phyloP scores from a whole-genome alignment of 495 filamentous ascomycete genomes.

The Aspergillus asperescens region DNA sequence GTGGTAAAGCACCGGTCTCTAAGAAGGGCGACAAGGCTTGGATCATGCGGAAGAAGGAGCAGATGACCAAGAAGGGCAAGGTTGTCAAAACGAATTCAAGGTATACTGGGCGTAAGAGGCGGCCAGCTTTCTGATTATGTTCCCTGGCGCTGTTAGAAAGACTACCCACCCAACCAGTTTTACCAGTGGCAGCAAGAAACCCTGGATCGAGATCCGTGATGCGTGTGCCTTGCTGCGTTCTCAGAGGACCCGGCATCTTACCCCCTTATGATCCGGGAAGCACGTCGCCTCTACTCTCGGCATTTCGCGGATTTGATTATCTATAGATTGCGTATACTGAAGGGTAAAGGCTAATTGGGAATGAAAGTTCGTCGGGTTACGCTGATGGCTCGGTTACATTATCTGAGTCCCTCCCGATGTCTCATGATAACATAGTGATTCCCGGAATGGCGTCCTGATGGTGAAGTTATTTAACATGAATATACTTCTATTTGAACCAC shows the following conservation, averaged over 20 bases:
- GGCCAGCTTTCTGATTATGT: constrained; percentile 46
- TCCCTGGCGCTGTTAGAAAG: not conserved
- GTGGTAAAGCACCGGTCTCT: constrained; percentile 44
- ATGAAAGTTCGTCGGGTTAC: not conserved
- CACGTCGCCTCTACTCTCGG: not conserved
- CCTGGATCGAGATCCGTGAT: not conserved
- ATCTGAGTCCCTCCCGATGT: not conserved
- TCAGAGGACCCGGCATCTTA: too few species aligned
- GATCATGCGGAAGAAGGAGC: constrained; percentile 93
- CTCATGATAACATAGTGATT: not conserved
- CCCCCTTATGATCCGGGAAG: not conserved
- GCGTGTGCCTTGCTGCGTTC: not conserved
- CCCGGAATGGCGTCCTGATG: not conserved
- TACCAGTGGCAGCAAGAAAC: not conserved
- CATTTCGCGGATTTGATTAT: not conserved
- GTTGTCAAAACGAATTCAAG: constrained; percentile 84
- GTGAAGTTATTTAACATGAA: constrained; percentile 1
- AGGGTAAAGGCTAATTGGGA: not conserved
- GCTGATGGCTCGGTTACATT: not conserved
- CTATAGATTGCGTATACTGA: not conserved
- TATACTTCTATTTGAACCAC: constrained; percentile 13
- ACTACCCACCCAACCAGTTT: not conserved
- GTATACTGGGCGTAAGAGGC: constrained; percentile 85
- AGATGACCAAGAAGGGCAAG: constrained; percentile 91
- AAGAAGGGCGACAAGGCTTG: constrained; percentile 78